phyloP scores from a whole-genome alignment of 345 rosid species.

The Adansonia digitata region DNA sequence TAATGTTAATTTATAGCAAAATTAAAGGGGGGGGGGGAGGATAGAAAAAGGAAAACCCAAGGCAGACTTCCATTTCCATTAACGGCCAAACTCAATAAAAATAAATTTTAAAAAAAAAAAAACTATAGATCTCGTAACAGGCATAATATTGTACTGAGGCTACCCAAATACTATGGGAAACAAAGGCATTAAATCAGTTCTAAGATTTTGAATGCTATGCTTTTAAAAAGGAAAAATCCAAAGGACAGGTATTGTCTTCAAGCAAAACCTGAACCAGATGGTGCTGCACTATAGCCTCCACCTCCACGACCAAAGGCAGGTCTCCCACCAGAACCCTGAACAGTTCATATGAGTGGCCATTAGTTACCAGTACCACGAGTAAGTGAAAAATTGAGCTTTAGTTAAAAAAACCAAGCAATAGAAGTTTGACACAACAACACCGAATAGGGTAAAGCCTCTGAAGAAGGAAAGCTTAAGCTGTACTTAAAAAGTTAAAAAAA shows the following conservation, averaged over 20 bases:
- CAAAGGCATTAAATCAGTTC: too few relatives aligned
- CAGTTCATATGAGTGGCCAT: too few relatives aligned
- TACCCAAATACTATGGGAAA: too few relatives aligned
- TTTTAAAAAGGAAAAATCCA: not conserved
- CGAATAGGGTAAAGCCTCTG: not conserved
- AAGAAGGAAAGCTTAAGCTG: not conserved
- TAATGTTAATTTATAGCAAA: too few relatives aligned
- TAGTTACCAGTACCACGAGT: too few relatives aligned
- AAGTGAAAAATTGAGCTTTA: not conserved
- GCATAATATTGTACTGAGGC: too few relatives aligned
- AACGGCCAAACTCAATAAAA: too few relatives aligned
- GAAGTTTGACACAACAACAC: not conserved
- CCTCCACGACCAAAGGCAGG: constrained; percentile 80
- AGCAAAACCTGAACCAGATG: constrained; percentile 46
- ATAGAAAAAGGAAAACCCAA: too few relatives aligned
- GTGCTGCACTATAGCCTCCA: constrained; percentile 50
- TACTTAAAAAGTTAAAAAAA: not conserved
- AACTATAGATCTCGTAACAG: too few relatives aligned
- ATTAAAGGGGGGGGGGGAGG: too few relatives aligned
- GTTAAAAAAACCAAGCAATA: not conserved
- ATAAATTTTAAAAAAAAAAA: too few relatives aligned
- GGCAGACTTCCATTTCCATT: too few relatives aligned
- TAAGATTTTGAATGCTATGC: not conserved
- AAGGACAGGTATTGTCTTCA: constrained; percentile 23
- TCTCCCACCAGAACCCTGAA: constrained; percentile 61